phyloP scores from a whole-genome alignment of 2,329 filamentous ascomycete species.

The Phoma sp. region DNA sequence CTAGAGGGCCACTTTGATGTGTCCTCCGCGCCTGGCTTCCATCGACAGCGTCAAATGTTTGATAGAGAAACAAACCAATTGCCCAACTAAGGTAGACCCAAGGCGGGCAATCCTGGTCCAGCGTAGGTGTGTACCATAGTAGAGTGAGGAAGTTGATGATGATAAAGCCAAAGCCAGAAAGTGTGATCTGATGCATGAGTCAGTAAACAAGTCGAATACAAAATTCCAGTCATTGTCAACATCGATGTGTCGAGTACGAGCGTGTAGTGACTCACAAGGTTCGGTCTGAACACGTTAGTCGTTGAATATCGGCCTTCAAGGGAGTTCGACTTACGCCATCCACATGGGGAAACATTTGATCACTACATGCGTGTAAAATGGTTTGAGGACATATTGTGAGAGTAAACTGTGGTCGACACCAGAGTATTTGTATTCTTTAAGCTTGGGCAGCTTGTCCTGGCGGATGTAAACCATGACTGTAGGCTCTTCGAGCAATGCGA shows the following conservation, averaged over 20 bases:
- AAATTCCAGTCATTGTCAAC: not conserved
- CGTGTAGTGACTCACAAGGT: constrained; percentile 40
- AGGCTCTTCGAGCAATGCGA: constrained; percentile 5
- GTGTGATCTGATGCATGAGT: constrained; percentile 68
- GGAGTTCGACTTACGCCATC: constrained; percentile 73
- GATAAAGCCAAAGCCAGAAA: constrained; percentile 89
- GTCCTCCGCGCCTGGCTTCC: constrained; percentile 91
- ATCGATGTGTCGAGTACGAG: not conserved
- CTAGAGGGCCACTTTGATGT: constrained; percentile 87
- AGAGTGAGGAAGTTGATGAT: constrained; percentile 88
- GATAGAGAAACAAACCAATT: constrained; percentile 88
- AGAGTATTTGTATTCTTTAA: constrained; percentile 95
- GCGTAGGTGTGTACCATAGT: constrained; percentile 92
- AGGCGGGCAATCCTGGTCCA: constrained; percentile 89
- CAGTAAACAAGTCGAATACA: not conserved
- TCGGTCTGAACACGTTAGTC: constrained; percentile 44
- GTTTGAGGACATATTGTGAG: constrained; percentile 93
- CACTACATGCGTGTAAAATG: constrained; percentile 94
- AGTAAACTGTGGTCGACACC: constrained; percentile 87
- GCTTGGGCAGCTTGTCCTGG: constrained; percentile 83
- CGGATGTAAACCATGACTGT: constrained; percentile 88
- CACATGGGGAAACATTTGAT: constrained; percentile 94
- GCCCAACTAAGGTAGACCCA: constrained; percentile 98
- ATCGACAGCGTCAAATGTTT: constrained; percentile 98
- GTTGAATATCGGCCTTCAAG: not conserved